Base-by-base conservation (phyloP, 2,329 filamentous ascomycete species). In the Cytospora mali region DNA sequence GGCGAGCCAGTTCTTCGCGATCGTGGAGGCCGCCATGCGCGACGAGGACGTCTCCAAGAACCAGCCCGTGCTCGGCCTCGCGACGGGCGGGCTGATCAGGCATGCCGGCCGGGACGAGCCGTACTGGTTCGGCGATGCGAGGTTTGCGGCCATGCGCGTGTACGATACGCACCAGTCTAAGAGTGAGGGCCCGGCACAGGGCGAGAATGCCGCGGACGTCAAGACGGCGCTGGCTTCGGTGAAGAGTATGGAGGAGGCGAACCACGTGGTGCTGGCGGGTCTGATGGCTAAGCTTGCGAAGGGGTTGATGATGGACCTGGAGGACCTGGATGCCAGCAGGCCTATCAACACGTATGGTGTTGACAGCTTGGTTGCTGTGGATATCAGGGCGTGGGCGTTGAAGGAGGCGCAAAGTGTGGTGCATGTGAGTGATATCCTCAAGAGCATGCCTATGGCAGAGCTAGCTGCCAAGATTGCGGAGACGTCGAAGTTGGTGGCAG, bases 221-320 rank as follows among this genome's bases (percentile, higher is more conserved):
- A 69, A 62, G 16, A 67, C 65, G 5, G 62, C 67, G 55, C 55
- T 71, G 27, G 67, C 64, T 9, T 64, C 64, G 10, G 67, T 68
- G 46, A 67, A 68, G 62, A 69, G 62, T 10, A 52, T 67, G 39
- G 62, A 62, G 18, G 69, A 71, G 16, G 70, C 66, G 18, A 68
- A 60, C 51, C 61, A 56, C 42, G 56, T 66, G 23, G 69, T 72
- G 33, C 69, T 69, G 58, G 61, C 67, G 46, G 69, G 68, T 10
- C 68, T 72, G 33, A 71, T 71, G 69, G 65, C 58, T 27, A 71
- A 70, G 68, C 67, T 72, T 14, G 69, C 69, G 50, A 71, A 70
- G 66, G 68, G 68, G 55, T 66, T 71, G 61, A 72, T 71, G 69
- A 71, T 70, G 70, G 69, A 72, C 58, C 66, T 72, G 28, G 69